Evolutionary conservation across 1,284 basidiomycete genomes (phyloP).

Genomic region (Irpex lacteus): DNA sequence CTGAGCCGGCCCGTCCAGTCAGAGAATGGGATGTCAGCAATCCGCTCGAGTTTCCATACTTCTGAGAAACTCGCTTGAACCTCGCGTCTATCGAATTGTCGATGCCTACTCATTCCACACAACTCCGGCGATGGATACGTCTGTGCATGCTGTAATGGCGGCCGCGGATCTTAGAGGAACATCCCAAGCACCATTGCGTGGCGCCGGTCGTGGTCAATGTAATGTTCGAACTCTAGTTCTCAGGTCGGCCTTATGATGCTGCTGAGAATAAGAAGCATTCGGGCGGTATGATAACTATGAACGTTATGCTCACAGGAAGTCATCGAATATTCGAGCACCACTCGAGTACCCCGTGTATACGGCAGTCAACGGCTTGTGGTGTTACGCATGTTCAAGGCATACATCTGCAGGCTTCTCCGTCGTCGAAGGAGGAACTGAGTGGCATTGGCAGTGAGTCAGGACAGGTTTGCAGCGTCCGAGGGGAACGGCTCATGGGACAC

Average conservation of each 20-base stretch:
- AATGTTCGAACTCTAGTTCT: too few species aligned
- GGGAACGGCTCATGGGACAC: background rate
- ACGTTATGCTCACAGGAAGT: background rate
- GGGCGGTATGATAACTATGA: background rate
- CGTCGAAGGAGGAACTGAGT: background rate
- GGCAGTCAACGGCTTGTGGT: background rate
- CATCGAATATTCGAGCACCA: background rate
- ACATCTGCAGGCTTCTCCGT: background rate
- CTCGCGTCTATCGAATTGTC: background rate
- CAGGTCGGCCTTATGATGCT: too few species aligned
- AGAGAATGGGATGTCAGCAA: background rate
- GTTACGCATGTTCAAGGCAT: too few species aligned
- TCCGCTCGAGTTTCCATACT: background rate
- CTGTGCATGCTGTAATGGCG: background rate
- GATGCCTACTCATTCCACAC: background rate
- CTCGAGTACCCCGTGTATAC: background rate
- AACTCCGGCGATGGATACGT: background rate
- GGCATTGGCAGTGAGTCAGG: background rate
- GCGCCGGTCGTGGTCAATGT: too few species aligned
- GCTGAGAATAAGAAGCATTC: background rate
- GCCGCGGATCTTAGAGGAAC: too few species aligned
- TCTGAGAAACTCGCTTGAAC: background rate
- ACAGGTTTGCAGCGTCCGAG: background rate
- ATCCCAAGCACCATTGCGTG: too few species aligned
- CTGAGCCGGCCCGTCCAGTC: background rate